A percentile compares a stretch with the other conserved stretches of the same genome.
Evolutionary conservation across 140 eudicot species (phyloP).

Genomic region (Anethum foeniculum): DNA sequence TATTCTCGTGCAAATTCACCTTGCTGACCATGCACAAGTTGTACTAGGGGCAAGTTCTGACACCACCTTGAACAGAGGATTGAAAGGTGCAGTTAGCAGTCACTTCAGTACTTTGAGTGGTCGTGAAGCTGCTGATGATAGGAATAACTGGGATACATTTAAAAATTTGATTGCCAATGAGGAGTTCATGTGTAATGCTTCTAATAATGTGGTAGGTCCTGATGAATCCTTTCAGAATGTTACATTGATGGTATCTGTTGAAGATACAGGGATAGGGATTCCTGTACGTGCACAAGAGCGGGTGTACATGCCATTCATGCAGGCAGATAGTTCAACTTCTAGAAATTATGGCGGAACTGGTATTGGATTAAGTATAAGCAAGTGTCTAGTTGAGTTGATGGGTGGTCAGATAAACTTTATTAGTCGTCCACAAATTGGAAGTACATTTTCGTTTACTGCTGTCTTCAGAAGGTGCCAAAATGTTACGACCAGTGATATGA

Average conservation of each 20-base stretch:
- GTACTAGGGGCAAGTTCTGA: constrained; percentile 36
- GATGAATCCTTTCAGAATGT: constrained; percentile 32
- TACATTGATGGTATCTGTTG: constrained; percentile 58
- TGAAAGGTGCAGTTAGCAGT: constrained; percentile 20
- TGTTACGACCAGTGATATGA: constrained; percentile 21
- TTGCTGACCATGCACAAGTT: constrained; percentile 52
- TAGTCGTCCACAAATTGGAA: constrained; percentile 63
- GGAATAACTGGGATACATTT: constrained; percentile 52
- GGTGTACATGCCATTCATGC: constrained; percentile 80
- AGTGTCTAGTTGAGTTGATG: constrained; percentile 84
- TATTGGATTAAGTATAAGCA: constrained; percentile 75
- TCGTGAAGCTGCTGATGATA: constrained; percentile 57
- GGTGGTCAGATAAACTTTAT: constrained; percentile 65
- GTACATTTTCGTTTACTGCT: constrained; percentile 71
- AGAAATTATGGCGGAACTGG: constrained; percentile 88
- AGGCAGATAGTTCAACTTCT: constrained; percentile 86
- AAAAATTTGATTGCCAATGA: constrained; percentile 47
- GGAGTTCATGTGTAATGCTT: constrained; percentile 28
- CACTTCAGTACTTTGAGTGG: constrained; percentile 65
- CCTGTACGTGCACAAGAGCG: constrained; percentile 62
- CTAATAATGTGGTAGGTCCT: constrained; percentile 4
- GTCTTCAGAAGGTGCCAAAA: constrained; percentile 38
- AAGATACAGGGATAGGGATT: constrained; percentile 85
- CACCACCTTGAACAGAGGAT: constrained; percentile 33
- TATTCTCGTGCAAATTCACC: constrained; percentile 67